Evolutionary conservation across 495 filamentous ascomycete species (phyloP).

Genomic region (Penicillium pulvis): DNA sequence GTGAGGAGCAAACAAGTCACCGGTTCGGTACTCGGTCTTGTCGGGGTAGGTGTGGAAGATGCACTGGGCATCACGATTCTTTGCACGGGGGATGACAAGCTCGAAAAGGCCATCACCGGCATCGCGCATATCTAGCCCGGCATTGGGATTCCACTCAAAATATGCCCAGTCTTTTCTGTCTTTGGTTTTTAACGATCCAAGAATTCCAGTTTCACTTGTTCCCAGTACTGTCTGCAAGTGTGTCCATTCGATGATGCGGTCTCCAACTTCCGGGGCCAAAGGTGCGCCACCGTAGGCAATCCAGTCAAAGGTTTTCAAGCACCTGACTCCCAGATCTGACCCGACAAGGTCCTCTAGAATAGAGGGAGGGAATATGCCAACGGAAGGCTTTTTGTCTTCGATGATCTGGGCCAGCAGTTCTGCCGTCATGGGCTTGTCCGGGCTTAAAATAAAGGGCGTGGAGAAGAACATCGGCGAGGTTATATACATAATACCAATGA

Average conservation of each 20-base stretch:
- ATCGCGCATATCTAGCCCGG: slow-evolving; percentile 42
- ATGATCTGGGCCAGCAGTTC: slow-evolving; percentile 14
- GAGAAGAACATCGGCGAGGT: not conserved
- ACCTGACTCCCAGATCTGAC: slow-evolving; percentile 10
- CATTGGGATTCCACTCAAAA: slow-evolving; percentile 47
- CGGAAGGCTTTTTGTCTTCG: slow-evolving; percentile 6
- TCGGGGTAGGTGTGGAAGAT: slow-evolving; percentile 21
- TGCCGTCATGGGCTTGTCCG: slow-evolving; percentile 10
- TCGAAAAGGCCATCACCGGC: slow-evolving; percentile 48
- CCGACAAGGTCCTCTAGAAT: slow-evolving; percentile 10
- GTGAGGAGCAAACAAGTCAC: slow-evolving; percentile 20
- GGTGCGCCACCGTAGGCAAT: slow-evolving; percentile 15
- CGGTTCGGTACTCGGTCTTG: slow-evolving; percentile 14
- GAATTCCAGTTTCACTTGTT: slow-evolving; percentile 14
- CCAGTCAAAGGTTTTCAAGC: slow-evolving; percentile 4
- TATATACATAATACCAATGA: slow-evolving; percentile 15
- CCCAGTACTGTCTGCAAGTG: slow-evolving; percentile 17
- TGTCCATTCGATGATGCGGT: slow-evolving; percentile 9
- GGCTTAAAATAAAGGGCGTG: slow-evolving; percentile 6
- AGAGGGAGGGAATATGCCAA: not conserved
- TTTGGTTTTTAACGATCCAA: slow-evolving; percentile 4
- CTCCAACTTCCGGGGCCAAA: slow-evolving; percentile 6
- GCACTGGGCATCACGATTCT: slow-evolving; percentile 6
- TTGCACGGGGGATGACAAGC: slow-evolving; percentile 30
- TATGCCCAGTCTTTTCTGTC: slow-evolving; percentile 49